Evolutionary conservation across 495 filamentous ascomycete species (phyloP), one percentile per base, ranked within the genome.

Genomic region (Pyronema domesticum): DNA sequence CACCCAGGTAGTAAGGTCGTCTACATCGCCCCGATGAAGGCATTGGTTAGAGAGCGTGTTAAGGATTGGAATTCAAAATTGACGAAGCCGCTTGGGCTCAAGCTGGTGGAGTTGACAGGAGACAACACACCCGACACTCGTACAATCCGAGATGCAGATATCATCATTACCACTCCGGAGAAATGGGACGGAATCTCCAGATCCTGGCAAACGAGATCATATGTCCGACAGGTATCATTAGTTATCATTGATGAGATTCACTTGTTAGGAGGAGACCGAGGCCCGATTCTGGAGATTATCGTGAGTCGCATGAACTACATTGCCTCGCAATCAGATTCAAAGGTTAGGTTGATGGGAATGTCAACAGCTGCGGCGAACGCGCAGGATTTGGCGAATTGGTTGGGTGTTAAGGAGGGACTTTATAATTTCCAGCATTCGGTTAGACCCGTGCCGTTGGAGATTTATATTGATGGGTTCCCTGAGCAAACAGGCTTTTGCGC

Each of bases 211-310:
- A 96, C 89, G 2, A 80, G 91, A 75, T 80, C 84, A 45, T 99
- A 96, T 65, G 91, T 99, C 19, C 81, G 84, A 43, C 83, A 95
- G 70, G 93, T 99, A 42, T 86, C 86, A 55, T 72, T 96, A 36
- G 93, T 99, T 43, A 94, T 99, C 62, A 96, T 99, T 63, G 91
- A 99, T 67, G 91, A 99, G 70, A 96, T 99, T 55, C 91, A 99
- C 69, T 70, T 99, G 35, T 76, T 99, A 9, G 91, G 93, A 34
- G 89, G 93, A 55, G 91, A 96, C 65, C 80, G 91, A 66, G 91
- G 91, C 11, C 91, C 91, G 0, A 95, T 96, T 76, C 74, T 99
- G 13, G 91, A 99, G 71, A 99, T 99, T 59, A 99, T 99, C 63
- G 91, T 99, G 7, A 95, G 88, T 13, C 80, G 91, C 4, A 99